phyloP scores from a whole-genome alignment of 2,329 filamentous ascomycete genomes.

The Xylaria sp. region DNA sequence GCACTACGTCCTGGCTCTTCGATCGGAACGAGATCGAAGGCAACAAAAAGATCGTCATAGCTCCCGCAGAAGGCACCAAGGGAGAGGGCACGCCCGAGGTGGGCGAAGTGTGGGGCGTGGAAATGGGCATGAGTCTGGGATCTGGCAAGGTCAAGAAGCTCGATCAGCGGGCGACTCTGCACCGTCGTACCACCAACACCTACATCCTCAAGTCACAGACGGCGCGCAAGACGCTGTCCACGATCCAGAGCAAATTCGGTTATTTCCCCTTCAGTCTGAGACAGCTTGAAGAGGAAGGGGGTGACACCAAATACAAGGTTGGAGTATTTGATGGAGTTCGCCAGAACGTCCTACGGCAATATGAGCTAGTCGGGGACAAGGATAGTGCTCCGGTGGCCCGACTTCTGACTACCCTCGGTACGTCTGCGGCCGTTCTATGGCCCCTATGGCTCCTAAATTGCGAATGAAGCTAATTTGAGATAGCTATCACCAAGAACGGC shows the following conservation, averaged over 20 bases:
- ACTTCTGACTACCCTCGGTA: slow-evolving; percentile 90
- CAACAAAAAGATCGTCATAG: slow-evolving; percentile 94
- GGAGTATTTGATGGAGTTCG: slow-evolving; percentile 96
- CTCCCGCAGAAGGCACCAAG: slow-evolving; percentile 82
- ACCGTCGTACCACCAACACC: slow-evolving; percentile 88
- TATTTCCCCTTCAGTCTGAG: slow-evolving; percentile 97
- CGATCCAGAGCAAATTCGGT: slow-evolving; percentile 96
- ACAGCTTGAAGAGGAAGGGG: slow-evolving; percentile 94
- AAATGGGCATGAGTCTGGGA: slow-evolving; percentile 89
- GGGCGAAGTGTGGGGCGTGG: slow-evolving; percentile 96
- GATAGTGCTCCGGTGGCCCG: slow-evolving; percentile 83
- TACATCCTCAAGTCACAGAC: slow-evolving; percentile 93
- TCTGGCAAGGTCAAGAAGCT: slow-evolving; percentile 94
- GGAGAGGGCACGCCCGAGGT: slow-evolving; percentile 88
- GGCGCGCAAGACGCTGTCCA: slow-evolving; percentile 88
- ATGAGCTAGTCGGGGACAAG: slow-evolving; percentile 94
- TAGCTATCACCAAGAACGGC: slow-evolving; percentile 97
- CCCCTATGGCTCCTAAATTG: slow-evolving; percentile 1
- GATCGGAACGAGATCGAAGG: slow-evolving; percentile 97
- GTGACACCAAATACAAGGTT: slow-evolving; percentile 72
- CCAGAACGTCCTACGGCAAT: slow-evolving; percentile 88
- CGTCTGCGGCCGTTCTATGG: slow-evolving; percentile 43
- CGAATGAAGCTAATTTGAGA: slow-evolving; percentile 24
- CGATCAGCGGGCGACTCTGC: slow-evolving; percentile 84
- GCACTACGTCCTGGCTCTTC: slow-evolving; percentile 96